phyloP scores from a whole-genome alignment of 192 early-diverging fungal species.

The Entomortierella chlamydospora region DNA sequence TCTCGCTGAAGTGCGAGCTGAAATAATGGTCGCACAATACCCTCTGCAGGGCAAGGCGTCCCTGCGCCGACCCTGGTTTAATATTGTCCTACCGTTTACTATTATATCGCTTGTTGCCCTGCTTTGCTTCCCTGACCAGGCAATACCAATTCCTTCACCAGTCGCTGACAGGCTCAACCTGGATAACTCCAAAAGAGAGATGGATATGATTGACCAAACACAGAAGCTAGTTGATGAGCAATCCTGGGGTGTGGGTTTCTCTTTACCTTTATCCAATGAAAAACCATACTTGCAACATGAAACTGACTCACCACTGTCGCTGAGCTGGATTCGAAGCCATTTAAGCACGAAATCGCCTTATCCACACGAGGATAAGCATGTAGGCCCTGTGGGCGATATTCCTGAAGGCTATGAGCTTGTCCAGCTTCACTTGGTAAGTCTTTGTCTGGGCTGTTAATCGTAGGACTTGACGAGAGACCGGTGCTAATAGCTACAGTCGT shows the following conservation, averaged over 20 bases:
- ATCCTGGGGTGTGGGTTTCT: background rate
- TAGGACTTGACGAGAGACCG: background rate
- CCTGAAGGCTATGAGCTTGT: constrained; percentile 41
- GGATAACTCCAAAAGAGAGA: background rate
- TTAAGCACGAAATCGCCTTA: constrained; percentile 45
- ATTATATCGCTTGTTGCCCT: too few relatives aligned
- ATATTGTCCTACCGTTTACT: too few relatives aligned
- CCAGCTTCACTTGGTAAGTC: constrained; percentile 35
- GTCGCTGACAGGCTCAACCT: too few relatives aligned
- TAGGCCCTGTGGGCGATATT: constrained; percentile 11
- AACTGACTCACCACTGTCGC: background rate
- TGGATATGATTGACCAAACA: background rate
- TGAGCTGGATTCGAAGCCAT: background rate
- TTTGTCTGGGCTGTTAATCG: background rate
- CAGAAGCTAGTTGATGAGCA: background rate
- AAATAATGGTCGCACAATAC: too few relatives aligned
- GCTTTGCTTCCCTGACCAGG: too few relatives aligned
- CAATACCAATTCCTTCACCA: too few relatives aligned
- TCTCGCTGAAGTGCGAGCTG: too few relatives aligned
- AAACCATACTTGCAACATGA: too few relatives aligned
- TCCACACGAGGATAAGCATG: constrained; percentile 31
- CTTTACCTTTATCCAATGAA: background rate
- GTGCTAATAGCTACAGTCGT: background rate
- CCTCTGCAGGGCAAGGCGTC: background rate
- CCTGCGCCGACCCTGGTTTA: background rate